phyloP scores from a whole-genome alignment of 2,329 filamentous ascomycete species.

The Penicillium thymicola region DNA sequence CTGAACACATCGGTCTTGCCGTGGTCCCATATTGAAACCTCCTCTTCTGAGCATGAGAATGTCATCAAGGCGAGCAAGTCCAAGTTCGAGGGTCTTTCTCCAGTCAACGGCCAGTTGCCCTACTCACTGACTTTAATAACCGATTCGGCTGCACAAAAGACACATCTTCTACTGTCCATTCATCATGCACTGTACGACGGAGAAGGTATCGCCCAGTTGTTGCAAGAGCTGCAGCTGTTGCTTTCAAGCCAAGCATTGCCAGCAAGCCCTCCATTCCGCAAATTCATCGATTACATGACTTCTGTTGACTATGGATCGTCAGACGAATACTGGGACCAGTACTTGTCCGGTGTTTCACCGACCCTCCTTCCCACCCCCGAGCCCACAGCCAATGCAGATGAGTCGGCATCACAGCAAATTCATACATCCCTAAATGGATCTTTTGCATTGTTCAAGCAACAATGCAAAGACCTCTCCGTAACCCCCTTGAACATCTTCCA shows the following conservation, averaged over 20 bases:
- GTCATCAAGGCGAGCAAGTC: constrained; percentile 47
- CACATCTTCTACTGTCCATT: constrained; percentile 48
- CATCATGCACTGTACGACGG: constrained; percentile 90
- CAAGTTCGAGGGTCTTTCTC: constrained; percentile 17
- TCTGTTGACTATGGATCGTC: constrained; percentile 47
- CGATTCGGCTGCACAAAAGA: constrained; percentile 7
- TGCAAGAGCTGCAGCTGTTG: constrained; percentile 65
- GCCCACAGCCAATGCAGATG: background rate
- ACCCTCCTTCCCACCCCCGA: constrained; percentile 28
- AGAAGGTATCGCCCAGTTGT: constrained; percentile 66
- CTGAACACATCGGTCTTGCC: constrained; percentile 48
- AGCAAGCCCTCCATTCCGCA: constrained; percentile 54
- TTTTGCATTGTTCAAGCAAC: constrained; percentile 48
- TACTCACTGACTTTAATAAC: constrained; percentile 28
- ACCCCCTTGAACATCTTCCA: constrained; percentile 68
- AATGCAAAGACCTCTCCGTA: constrained; percentile 53
- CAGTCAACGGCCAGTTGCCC: constrained; percentile 27
- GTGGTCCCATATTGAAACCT: constrained; percentile 49
- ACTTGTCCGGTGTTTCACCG: constrained; percentile 54
- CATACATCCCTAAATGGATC: constrained; percentile 32
- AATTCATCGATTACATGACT: constrained; percentile 62
- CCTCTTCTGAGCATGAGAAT: constrained; percentile 30
- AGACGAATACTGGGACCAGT: constrained; percentile 64
- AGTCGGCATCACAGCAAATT: constrained; percentile 15
- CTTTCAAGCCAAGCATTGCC: constrained; percentile 51